phyloP scores from a whole-genome alignment of 306 rosid species.

The Aeschynomene evenia region DNA sequence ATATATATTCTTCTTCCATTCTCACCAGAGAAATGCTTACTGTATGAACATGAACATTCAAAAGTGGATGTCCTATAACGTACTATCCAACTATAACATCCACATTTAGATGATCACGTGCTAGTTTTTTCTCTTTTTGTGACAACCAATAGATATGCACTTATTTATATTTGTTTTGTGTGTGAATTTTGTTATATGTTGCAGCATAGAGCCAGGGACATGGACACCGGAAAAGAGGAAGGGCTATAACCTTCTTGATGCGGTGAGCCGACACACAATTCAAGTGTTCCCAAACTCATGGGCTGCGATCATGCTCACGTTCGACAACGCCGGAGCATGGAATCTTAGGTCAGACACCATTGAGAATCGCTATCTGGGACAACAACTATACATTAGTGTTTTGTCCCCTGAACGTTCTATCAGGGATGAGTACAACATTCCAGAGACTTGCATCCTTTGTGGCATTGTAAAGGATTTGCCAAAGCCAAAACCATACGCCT shows the following conservation, averaged over 20 bases:
- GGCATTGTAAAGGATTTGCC: constrained; percentile 48
- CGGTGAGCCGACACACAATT: constrained; percentile 68
- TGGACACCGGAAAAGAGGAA: constrained; percentile 65
- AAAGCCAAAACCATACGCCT: constrained; percentile 40
- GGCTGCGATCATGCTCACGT: constrained; percentile 59
- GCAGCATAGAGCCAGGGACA: constrained; percentile 67
- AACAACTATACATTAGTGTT: constrained; percentile 58
- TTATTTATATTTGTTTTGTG: too few species aligned
- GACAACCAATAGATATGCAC: too few species aligned
- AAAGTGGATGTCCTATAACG: too few species aligned
- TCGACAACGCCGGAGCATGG: constrained; percentile 72
- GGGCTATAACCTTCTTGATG: constrained; percentile 69
- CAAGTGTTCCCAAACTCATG: constrained; percentile 74
- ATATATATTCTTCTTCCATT: too few species aligned
- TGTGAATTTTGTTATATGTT: neutral
- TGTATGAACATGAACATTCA: too few species aligned
- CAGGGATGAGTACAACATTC: constrained; percentile 68
- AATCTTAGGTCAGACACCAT: constrained; percentile 55
- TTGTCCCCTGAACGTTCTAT: constrained; percentile 45
- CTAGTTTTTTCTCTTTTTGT: too few species aligned
- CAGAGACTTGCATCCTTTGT: constrained; percentile 38
- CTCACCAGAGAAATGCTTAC: too few species aligned
- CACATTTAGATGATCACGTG: too few species aligned
- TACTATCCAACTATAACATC: too few species aligned
- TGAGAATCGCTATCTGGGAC: constrained; percentile 68